Evolutionary conservation across 2,329 filamentous ascomycete genomes (phyloP), one percentile per base, ranked within the genome.

Genomic region (Neoscytalidium dimidiatum): DNA sequence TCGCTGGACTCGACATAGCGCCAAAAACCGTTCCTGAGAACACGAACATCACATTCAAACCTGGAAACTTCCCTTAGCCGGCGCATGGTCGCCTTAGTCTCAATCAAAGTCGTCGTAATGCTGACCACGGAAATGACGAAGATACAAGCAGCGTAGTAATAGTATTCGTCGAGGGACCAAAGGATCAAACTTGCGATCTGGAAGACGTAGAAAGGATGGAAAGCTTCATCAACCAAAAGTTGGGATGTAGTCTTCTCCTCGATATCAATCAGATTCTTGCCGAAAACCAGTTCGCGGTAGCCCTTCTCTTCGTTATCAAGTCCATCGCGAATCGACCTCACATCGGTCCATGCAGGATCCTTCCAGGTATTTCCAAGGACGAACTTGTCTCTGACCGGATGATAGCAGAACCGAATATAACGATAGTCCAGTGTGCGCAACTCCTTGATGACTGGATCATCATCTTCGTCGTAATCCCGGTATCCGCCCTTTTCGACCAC

Each of bases 181-280:
- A 99, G 86, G 44, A 96, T 79, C 69, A 99, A 82, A 81, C 95
- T 98, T 53, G 94, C 94, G 71, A 98, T 90, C 78, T 99, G 95
- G 75, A 99, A 99, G 64, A 99, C 90, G 76, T 99, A 99, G 76
- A 99, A 99, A 0, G 95, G 96, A 74, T 99, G 95, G 72, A 99
- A 93, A 21, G 92, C 93, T 86, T 99, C 95, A 71, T 99, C 94
- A 21, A 97, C 84, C 14, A 99, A 83, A 53, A 99, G 86, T 73
- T 96, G 92, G 1, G 87, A 84, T 17, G 90, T 85, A 1, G 91
- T 89, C 79, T 97, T 99, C 73, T 97, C 90, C 71, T 96, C 88
- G 70, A 99, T 96, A 68, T 97, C 92, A 69, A 99, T 97, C 65
- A 92, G 78, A 71, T 99, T 99, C 64, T 85, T 85, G 41, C 94